Evolutionary conservation across 805 yeast genomes (phyloP), one percentile per base, ranked within the genome.

Genomic region (Saccharomycopsis schoenii): DNA sequence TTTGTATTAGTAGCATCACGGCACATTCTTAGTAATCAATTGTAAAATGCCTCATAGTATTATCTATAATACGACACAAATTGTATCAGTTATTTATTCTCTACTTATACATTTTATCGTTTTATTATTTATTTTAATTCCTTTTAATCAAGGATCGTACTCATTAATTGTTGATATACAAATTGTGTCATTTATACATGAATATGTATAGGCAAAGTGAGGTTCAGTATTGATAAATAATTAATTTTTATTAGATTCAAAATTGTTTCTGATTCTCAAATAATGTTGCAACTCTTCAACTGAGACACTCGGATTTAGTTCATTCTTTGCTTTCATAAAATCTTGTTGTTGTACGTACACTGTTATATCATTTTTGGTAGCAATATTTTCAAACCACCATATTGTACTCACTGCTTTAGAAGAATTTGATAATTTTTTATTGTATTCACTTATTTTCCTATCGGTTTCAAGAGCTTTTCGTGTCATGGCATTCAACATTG

Each of bases 401-500:
- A 96, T 77, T 1, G 89, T 80, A 8, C 88, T 82, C 0, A 89
- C 79, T 6, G 74, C 73, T 2, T 76, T 77, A 15, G 70, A 69
- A 4, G 77, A 77, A 3, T 67, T 68, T 4, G 63, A 68, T 40
- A 60, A 41, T 4, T 15, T 24, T 1, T 57, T 67, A 68, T 88
- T 90, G 66, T 77, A 83, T 34, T 67, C 63, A 41, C 75, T 73
- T 40, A 92, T 79, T 68, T 85, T 86, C 1, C 65, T 67, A 68
- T 94, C 98, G 15, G 88, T 90, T 41, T 80, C 82, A 9, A 77
- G 77, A 0, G 98, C 97, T 0, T 86, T 84, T 66, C 98, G 77
- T 0, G 94, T 88, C 97, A 94, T 93, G 1, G 98, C 97, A 72
- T 90, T 90, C 67, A 93, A 78, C 94, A 93, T 90, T 0, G 98